These are phyloP conservation scores for Pichia sp. DNA, from an alignment of 1,139 yeast species.

Conservation along the genomic window DNA sequence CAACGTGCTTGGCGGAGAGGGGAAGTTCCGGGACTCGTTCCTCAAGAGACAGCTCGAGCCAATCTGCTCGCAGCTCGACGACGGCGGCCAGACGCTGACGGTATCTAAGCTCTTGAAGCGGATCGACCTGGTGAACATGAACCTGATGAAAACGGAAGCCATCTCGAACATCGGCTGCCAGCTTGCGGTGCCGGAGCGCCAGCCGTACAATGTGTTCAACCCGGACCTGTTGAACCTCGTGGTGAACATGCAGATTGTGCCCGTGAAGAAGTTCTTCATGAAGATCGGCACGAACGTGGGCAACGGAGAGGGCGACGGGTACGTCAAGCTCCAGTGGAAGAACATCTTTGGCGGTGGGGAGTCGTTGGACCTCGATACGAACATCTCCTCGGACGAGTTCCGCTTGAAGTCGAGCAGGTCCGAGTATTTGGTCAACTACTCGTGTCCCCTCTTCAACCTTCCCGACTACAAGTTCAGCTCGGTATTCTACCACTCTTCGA, in stretches of 20 bases:
- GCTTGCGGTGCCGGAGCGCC: conserved; percentile 25
- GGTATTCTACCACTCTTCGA: conserved; percentile 51
- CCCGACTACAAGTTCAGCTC: conserved; percentile 53
- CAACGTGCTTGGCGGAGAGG: conserved; percentile 50
- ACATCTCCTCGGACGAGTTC: conserved; percentile 37
- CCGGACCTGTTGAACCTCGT: conserved; percentile 40
- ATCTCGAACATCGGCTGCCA: conserved; percentile 30
- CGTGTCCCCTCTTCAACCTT: conserved; percentile 56
- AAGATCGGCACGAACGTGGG: conserved; percentile 94
- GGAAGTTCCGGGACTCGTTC: conserved; percentile 46
- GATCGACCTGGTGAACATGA: conserved; percentile 42
- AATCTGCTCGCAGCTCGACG: conserved; percentile 33
- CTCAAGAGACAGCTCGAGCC: conserved; percentile 53
- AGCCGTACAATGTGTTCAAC: conserved; percentile 14
- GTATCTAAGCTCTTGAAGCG: conserved; percentile 37
- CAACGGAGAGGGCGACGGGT: conserved; percentile 93
- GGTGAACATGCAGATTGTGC: conserved; percentile 55
- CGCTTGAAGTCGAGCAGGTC: conserved; percentile 77
- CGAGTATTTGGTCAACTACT: conserved; percentile 60
- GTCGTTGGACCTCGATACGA: conserved; percentile 67
- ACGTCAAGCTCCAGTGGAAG: conserved; percentile 67
- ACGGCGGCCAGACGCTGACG: conserved; percentile 20
- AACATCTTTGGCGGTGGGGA: conserved; percentile 92
- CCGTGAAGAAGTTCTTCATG: conserved; percentile 64
- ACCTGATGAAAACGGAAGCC: conserved; percentile 37